These are phyloP conservation scores for Ophiorrhiza pumila DNA, from an alignment of 257 asterid genomes.

Conservation along the genomic window DNA sequence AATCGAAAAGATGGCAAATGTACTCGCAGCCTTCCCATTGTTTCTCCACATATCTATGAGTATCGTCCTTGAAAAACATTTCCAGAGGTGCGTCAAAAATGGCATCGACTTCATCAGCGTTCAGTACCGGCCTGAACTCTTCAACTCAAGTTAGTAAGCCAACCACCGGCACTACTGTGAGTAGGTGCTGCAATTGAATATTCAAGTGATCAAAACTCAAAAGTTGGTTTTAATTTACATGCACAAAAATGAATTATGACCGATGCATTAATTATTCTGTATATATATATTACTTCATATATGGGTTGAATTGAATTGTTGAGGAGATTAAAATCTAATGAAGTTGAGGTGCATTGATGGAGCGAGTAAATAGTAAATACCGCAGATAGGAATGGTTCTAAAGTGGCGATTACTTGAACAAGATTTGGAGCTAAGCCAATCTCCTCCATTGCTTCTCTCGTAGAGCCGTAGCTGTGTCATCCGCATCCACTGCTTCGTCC, in stretches of 20 bases:
- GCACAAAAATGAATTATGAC: too few species aligned
- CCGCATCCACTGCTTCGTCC: constrained; percentile 44
- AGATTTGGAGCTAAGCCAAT: constrained; percentile 49
- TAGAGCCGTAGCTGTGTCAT: constrained; percentile 55
- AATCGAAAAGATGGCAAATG: constrained; percentile 40
- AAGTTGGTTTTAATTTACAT: too few species aligned
- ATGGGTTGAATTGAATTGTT: too few species aligned
- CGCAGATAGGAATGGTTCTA: constrained; percentile 53
- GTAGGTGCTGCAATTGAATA: constrained; percentile 41
- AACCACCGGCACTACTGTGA: constrained; percentile 54
- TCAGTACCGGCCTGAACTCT: constrained; percentile 53
- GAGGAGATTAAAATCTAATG: too few species aligned
- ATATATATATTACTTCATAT: too few species aligned
- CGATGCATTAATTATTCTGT: too few species aligned
- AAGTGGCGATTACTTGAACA: constrained; percentile 45
- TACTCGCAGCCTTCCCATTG: constrained; percentile 47
- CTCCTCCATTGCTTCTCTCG: constrained; percentile 67
- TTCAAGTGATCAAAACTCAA: too few species aligned
- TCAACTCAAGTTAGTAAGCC: constrained; percentile 40
- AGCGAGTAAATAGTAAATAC: too few species aligned
- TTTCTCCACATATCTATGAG: constrained; percentile 35
- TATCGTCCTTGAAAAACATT: constrained; percentile 52
- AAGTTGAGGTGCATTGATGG: too few species aligned
- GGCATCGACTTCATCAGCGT: constrained; percentile 62
- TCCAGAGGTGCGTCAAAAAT: constrained; percentile 53